Percentiles rank a stretch among this genome's conserved stretches.
phyloP scores from a whole-genome alignment of 1,284 basidiomycete species.

The Tremellales sp. region DNA sequence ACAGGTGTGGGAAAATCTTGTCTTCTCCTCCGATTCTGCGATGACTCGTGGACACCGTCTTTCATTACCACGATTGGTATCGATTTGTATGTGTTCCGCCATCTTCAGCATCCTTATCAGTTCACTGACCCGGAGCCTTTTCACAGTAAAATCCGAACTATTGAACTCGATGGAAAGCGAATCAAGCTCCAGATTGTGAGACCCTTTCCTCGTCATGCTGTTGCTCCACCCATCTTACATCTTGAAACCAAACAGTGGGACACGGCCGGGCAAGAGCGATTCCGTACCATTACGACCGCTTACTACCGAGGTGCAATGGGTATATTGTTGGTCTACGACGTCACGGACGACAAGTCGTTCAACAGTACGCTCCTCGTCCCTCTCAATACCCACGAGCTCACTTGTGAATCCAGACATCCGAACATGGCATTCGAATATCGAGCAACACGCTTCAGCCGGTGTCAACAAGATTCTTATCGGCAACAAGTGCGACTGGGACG shows the following conservation, averaged over 20 bases:
- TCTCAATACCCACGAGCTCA: neutral
- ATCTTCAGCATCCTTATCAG: conserved; percentile 4
- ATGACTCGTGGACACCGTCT: conserved; percentile 98
- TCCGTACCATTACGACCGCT: conserved; percentile 99
- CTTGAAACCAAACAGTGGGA: conserved; percentile 84
- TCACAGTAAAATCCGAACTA: conserved; percentile 73
- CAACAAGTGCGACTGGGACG: conserved; percentile 98
- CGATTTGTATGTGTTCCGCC: conserved; percentile 41
- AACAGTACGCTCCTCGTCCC: conserved; percentile 65
- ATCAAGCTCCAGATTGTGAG: conserved; percentile 99
- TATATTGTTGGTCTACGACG: conserved; percentile 96
- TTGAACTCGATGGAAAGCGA: conserved; percentile 99
- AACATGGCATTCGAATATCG: conserved; percentile 97
- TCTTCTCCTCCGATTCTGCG: conserved; percentile 95
- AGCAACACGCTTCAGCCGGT: conserved; percentile 97
- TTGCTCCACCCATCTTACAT: conserved; percentile 5
- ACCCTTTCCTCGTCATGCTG: conserved; percentile 23
- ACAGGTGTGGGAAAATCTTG: conserved; percentile 97
- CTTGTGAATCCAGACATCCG: conserved; percentile 71
- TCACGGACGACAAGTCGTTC: conserved; percentile 97
- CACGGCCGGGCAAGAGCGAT: conserved; percentile 81
- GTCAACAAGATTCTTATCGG: conserved; percentile 99
- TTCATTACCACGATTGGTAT: conserved; percentile 96
- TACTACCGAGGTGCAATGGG: conserved; percentile 99
- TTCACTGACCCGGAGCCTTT: neutral